These are phyloP conservation scores for Barbatosphaeria neglecta DNA, from an alignment of 495 filamentous ascomycete genomes.

Conservation along the genomic window DNA sequence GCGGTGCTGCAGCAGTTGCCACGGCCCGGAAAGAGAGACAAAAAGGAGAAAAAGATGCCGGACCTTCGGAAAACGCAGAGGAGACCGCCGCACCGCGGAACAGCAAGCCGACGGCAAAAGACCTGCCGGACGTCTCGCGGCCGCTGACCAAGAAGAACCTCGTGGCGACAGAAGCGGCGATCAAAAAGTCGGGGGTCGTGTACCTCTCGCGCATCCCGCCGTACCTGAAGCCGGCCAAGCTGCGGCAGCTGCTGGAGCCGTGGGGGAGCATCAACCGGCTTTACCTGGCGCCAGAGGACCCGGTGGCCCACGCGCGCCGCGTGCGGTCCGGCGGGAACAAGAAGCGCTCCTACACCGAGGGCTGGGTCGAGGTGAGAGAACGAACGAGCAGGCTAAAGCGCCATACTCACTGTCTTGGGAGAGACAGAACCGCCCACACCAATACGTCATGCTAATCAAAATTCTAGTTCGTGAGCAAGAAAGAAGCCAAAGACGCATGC, in stretches of 20 bases:
- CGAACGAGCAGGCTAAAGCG: too few species aligned
- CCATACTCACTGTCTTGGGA: too few species aligned
- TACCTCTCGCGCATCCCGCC: conserved; percentile 88
- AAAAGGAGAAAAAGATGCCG: too few species aligned
- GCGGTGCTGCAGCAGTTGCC: too few species aligned
- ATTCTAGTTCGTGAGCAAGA: conserved; percentile 42
- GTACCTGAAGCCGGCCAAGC: conserved; percentile 80
- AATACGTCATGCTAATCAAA: too few species aligned
- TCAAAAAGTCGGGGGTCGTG: conserved; percentile 62
- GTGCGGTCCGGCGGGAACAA: conserved; percentile 70
- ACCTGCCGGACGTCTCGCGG: conserved; percentile 34
- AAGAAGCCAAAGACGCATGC: conserved; percentile 68
- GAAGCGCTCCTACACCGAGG: conserved; percentile 76
- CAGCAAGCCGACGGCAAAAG: conserved; percentile 20
- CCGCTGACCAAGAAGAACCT: conserved; percentile 49
- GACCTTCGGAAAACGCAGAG: conserved; percentile 1
- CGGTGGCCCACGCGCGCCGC: conserved; percentile 44
- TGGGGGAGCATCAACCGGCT: conserved; percentile 74
- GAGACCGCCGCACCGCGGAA: conserved; percentile 3
- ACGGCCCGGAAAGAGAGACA: conserved; percentile 10
- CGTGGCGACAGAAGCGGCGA: conserved; percentile 41
- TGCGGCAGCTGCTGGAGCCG: conserved; percentile 63
- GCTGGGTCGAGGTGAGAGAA: conserved; percentile 92
- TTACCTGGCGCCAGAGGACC: conserved; percentile 76
- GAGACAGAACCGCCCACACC: too few species aligned